phyloP scores from a whole-genome alignment of 192 early-diverging fungal genomes.

The Phlyctochytrium planicorne region DNA sequence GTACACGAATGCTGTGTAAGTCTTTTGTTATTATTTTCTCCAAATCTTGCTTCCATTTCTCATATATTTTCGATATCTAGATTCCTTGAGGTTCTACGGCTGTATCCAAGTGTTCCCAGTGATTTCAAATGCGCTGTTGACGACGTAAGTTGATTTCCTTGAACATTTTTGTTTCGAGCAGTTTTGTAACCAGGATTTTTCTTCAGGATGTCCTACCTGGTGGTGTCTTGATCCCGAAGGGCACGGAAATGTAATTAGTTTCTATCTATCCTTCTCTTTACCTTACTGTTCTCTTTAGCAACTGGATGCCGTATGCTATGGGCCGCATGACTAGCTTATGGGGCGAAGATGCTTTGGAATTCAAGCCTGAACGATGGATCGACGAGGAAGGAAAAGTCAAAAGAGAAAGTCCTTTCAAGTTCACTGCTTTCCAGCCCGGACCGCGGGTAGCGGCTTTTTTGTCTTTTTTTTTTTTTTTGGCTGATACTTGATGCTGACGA shows the following conservation, averaged over 20 bases:
- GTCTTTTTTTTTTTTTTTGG: neutral
- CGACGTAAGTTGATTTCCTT: constrained; percentile 50
- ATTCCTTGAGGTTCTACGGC: constrained; percentile 60
- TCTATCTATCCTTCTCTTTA: too few species aligned
- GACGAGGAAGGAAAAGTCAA: constrained; percentile 14
- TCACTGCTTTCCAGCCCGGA: constrained; percentile 58
- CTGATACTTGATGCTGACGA: neutral
- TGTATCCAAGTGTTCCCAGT: constrained; percentile 63
- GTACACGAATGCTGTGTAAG: constrained; percentile 45
- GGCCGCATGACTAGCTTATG: constrained; percentile 53
- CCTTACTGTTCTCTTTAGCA: too few species aligned
- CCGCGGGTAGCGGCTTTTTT: constrained; percentile 30
- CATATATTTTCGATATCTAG: neutral
- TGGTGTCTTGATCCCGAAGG: constrained; percentile 48
- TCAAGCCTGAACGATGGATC: constrained; percentile 67
- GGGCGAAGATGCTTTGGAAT: constrained; percentile 60
- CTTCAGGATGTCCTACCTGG: constrained; percentile 62
- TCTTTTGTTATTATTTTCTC: too few species aligned
- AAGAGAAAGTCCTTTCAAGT: constrained; percentile 37
- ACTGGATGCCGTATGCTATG: constrained; percentile 46
- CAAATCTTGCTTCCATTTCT: neutral
- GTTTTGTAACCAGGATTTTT: too few species aligned
- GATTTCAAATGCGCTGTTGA: constrained; percentile 59
- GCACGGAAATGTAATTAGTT: constrained; percentile 50
- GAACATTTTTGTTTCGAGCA: too few species aligned